Evolutionary conservation across 495 filamentous ascomycete species (phyloP), one percentile per base, ranked within the genome.

Genomic region (Niebla homalea): DNA sequence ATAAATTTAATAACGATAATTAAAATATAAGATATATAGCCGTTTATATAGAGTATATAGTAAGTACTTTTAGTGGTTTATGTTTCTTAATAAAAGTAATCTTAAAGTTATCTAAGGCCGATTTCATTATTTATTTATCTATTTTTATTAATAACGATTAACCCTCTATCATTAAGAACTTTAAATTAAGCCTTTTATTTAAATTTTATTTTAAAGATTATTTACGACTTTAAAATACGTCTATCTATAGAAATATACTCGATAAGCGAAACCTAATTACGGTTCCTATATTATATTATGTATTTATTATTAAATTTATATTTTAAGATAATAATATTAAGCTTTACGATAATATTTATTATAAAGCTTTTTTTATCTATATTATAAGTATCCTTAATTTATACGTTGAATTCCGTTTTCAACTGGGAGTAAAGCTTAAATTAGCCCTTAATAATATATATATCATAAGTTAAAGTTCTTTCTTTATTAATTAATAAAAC

Each of bases 41-140:
- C 60, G 11, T 67, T 55, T 12, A 67, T 46, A 29, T 66, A 51
- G 2, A 67, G 46, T 15, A 67, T 49, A 10, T 53, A 49, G 46
- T 60, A 54, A 41, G 22, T 4, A 18, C 57, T 54, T 18, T 45
- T 35, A 36, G 20, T 26, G 42, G 12, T 44, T 45, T 41, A 47
- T 26, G 52, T 56, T 36, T 48, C 49, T n/a, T 29, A 40, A 36
- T 56, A 39, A 57, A 58, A 63, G 46, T 61, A 21, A 14, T 61
- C 36, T 36, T 53, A 50, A 15, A 64, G 29, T 56, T 46, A 64
- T 7, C 32, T 19, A 7, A 67, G 19, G 11, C 46, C 50, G 2
- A 62, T 21, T 38, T 57, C n/a, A 43, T 64, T 43, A 44, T 57
- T 49, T 0, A 49, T 64, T 54, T 57, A 62, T 4, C 55, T 50